These are phyloP conservation scores for Phascolomyces articulosus DNA, from an alignment of 371 early-diverging fungal genomes.

Conservation along the genomic window DNA sequence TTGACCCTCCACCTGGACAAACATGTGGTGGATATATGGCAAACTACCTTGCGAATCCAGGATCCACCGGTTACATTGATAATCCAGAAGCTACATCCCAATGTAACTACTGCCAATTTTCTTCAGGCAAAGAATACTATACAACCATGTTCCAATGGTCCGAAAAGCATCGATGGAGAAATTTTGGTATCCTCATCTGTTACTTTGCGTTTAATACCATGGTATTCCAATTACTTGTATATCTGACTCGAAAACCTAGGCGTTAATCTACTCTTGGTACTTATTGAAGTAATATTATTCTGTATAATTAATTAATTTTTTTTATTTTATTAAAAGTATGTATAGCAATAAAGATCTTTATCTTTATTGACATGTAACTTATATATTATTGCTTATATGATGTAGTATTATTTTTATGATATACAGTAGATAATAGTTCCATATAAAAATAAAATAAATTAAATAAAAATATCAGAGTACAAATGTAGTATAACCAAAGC, in stretches of 20 bases:
- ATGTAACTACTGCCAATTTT: conserved; percentile 67
- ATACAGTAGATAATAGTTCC: no score
- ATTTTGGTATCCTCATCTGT: conserved; percentile 19
- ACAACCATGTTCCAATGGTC: conserved; percentile 48
- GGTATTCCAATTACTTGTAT: neutral
- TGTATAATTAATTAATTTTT: no score
- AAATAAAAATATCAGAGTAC: no score
- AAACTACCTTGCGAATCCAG: conserved; percentile 35
- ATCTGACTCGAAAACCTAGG: conserved; percentile 58
- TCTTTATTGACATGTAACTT: no score
- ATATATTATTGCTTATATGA: no score
- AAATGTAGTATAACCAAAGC: no score
- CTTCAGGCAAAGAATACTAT: conserved; percentile 55
- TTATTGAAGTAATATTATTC: no score
- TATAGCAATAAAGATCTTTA: no score
- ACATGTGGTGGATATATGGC: conserved; percentile 59
- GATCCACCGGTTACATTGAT: conserved; percentile 59
- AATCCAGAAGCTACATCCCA: conserved; percentile 39
- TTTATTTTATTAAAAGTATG: no score
- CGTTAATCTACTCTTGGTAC: conserved; percentile 14
- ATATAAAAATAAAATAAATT: no score
- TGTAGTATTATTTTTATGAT: no score
- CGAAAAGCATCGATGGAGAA: conserved; percentile 49
- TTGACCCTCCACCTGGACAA: conserved; percentile 56
- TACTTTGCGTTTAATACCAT: neutral